Percentiles rank a stretch among this genome's conserved stretches.
Conservation (phyloP, 139 green algal genomes). For the Chlorella sp. region DNA sequence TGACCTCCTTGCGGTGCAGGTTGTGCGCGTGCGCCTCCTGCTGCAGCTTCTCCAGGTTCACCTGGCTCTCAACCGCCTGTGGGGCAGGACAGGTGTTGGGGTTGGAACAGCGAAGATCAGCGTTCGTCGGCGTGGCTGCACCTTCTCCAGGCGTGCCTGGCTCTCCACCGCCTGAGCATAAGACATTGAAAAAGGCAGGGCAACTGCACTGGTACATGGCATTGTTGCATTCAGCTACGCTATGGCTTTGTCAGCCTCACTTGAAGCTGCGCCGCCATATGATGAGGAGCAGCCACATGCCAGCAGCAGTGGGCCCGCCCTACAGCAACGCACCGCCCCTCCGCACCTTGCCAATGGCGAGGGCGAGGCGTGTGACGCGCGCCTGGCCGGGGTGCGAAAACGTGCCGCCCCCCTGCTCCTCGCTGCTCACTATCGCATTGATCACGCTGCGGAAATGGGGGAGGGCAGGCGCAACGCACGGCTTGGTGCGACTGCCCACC, state of each 20-base stretch:
- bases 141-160: no score
- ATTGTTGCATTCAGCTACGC: no score
- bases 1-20: slow-evolving; percentile 37
- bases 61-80: slow-evolving; percentile 51
- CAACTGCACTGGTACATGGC: no score
- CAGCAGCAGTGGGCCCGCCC: background rate
- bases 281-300: no score
- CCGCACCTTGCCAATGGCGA: slow-evolving; percentile 42
- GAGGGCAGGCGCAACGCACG: no score
- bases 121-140: no score
- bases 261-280: no score
- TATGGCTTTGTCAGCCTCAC: no score
- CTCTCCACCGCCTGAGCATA: background rate
- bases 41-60: slow-evolving; percentile 52
- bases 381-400: slow-evolving; percentile 28
- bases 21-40: slow-evolving; percentile 35
- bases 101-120: no score
- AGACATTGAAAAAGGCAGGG: background rate
- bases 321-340: background rate
- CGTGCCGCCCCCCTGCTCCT: slow-evolving; percentile 1
- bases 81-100: no score
- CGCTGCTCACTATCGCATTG: slow-evolving; percentile 23
- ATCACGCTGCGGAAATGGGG: background rate
- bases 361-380: slow-evolving; percentile 35
- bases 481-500: no score